A percentile compares a stretch with the other conserved stretches of the same genome.
Conservation (phyloP, 768 basidiomycete species). For the Arthromyces matolae region DNA sequence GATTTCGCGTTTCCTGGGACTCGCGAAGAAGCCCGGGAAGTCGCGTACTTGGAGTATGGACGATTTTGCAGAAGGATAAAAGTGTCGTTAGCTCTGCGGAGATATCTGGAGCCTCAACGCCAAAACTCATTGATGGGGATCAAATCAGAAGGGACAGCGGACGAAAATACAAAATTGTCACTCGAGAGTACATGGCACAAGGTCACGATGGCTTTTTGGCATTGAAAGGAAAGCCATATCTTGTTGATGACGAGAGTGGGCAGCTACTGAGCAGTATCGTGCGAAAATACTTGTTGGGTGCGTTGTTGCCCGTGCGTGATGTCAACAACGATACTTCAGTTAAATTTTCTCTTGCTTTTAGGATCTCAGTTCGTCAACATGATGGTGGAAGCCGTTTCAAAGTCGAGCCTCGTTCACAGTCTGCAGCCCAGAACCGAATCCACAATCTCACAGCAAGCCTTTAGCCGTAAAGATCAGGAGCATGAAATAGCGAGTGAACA, state of each 20-base stretch:
- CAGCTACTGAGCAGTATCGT: conserved; percentile 76
- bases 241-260: conserved; percentile 84
- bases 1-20: conserved; percentile 85
- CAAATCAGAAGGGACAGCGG: conserved; percentile 52
- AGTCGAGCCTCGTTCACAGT: conserved; percentile 20
- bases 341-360: conserved; percentile 22
- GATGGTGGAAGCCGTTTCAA: conserved; percentile 40
- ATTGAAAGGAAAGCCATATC: conserved; percentile 59
- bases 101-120: conserved; percentile 20
- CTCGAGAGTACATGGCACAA: conserved; percentile 81
- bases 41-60: conserved; percentile 72
- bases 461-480: conserved; percentile 28
- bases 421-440: conserved; percentile 42
- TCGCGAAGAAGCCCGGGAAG: conserved; percentile 66
- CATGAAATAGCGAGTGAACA: conserved; percentile 31
- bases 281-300: conserved; percentile 81
- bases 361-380: conserved; percentile 74
- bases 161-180: conserved; percentile 73
- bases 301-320: conserved; percentile 5
- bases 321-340: background rate
- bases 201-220: conserved; percentile 81
- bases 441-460: conserved; percentile 46
- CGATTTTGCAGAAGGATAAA: conserved; percentile 40
- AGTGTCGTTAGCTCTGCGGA: conserved; percentile 21
- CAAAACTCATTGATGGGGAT: conserved; percentile 42